phyloP scores from a whole-genome alignment of 1,284 basidiomycete genomes.

The Ustilago trichophora region DNA sequence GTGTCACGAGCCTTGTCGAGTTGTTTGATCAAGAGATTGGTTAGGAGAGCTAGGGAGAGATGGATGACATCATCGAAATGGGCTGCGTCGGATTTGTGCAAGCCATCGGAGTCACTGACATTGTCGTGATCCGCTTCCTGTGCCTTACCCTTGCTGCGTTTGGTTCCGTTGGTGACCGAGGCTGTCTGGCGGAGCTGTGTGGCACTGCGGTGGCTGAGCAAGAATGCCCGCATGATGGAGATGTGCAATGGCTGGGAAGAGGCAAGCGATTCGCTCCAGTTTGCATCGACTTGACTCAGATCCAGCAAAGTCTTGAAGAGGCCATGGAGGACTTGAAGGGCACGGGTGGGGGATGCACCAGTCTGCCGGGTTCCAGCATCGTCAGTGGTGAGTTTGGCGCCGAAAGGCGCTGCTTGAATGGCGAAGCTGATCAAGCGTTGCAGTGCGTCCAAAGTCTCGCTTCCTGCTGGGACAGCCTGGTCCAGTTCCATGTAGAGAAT shows the following conservation, averaged over 20 bases:
- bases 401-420: slow-evolving; percentile 25
- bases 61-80: slow-evolving; percentile 40
- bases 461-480: slow-evolving; percentile 16
- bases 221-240: slow-evolving; percentile 22
- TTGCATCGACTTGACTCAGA: slow-evolving; percentile 40
- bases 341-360: slow-evolving; percentile 1
- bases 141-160: not conserved
- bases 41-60: slow-evolving; percentile 41
- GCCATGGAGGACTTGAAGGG: slow-evolving; percentile 34
- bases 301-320: slow-evolving; percentile 41
- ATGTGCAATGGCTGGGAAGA: slow-evolving; percentile 11
- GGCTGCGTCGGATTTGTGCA: slow-evolving; percentile 2
- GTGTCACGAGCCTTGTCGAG: slow-evolving; percentile 27
- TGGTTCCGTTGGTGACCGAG: not conserved
- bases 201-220: slow-evolving; percentile 24
- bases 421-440: slow-evolving; percentile 23
- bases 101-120: not conserved
- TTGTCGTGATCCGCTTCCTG: not conserved
- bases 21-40: slow-evolving; percentile 44
- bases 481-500: slow-evolving; percentile 34
- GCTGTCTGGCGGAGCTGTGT: slow-evolving; percentile 2
- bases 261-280: slow-evolving; percentile 40
- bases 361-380: not conserved
- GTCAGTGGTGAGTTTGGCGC: not conserved
- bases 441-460: slow-evolving; percentile 14